Evolutionary conservation across 345 rosid species (phyloP).

Genomic region (Corymbia maculata): DNA sequence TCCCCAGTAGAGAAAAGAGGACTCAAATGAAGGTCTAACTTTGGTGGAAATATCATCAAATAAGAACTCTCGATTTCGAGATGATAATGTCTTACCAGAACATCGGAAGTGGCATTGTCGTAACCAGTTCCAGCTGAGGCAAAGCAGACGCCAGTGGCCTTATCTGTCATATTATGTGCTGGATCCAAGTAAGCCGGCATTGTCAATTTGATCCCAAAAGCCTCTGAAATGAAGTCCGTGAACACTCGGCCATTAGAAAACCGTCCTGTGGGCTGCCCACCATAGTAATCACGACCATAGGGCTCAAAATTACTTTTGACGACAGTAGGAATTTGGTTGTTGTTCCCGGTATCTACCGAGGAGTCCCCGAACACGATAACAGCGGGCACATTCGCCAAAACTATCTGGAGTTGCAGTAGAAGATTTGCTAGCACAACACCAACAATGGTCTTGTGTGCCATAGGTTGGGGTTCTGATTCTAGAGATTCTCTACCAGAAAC

Average conservation of each 20-base stretch:
- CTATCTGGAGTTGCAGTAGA: conserved; percentile 15
- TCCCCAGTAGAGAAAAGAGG: neutral
- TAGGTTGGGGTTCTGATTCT: neutral
- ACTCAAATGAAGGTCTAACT: neutral
- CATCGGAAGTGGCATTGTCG: conserved; percentile 65
- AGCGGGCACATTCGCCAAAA: conserved; percentile 39
- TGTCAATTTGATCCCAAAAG: conserved; percentile 51
- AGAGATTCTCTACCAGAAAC: neutral
- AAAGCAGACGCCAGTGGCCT: conserved; percentile 76
- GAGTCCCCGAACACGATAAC: conserved; percentile 77
- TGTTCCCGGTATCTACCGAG: conserved; percentile 74
- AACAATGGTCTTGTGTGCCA: conserved; percentile 12
- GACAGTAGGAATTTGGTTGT: conserved; percentile 57
- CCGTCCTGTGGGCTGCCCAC: conserved; percentile 55
- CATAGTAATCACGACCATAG: conserved; percentile 67
- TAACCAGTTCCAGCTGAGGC: conserved; percentile 94
- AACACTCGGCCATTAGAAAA: conserved; percentile 72
- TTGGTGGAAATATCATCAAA: neutral
- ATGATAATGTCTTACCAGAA: conserved; percentile 43
- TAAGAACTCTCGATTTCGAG: neutral
- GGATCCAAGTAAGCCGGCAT: conserved; percentile 86
- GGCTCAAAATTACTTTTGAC: conserved; percentile 67
- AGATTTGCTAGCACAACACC: conserved; percentile 15
- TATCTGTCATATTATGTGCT: conserved; percentile 39
- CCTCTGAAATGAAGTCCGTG: conserved; percentile 69